phyloP scores from a whole-genome alignment of 805 yeast species.

The Spathaspora hagerdaliae region DNA sequence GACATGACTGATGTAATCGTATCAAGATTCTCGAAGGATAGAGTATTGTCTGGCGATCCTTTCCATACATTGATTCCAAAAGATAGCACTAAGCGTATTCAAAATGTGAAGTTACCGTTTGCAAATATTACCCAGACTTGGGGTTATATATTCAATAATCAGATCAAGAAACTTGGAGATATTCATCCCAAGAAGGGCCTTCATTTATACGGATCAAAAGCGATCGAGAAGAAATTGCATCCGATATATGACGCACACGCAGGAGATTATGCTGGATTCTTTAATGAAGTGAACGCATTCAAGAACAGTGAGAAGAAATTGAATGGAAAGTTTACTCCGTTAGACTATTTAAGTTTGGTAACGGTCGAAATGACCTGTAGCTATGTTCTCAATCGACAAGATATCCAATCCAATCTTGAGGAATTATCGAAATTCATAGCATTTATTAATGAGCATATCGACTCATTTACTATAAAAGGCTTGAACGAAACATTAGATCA shows the following conservation, averaged over 20 bases:
- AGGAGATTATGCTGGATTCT: constrained; percentile 7
- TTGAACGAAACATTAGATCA: background rate
- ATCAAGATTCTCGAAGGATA: constrained; percentile 24
- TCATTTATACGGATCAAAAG: background rate
- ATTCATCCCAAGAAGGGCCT: constrained; percentile 5
- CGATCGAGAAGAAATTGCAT: background rate
- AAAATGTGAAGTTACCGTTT: constrained; percentile 19
- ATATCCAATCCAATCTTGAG: background rate
- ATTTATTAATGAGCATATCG: background rate
- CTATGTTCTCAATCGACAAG: constrained; percentile 5
- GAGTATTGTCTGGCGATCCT: constrained; percentile 25
- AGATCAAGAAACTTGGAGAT: constrained; percentile 13
- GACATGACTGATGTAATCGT: constrained; percentile 25
- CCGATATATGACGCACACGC: background rate
- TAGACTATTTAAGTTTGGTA: constrained; percentile 3
- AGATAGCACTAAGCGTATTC: constrained; percentile 8
- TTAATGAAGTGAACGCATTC: constrained; percentile 11
- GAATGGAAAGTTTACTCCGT: constrained; percentile 9
- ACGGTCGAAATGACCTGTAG: constrained; percentile 10
- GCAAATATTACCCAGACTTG: constrained; percentile 26
- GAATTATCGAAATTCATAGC: background rate
- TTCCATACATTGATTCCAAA: constrained; percentile 18
- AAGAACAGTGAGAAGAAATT: constrained; percentile 12
- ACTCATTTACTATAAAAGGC: constrained; percentile 2
- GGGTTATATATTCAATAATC: constrained; percentile 23